Conservation (phyloP, 2,329 filamentous ascomycete genomes). For the Pyrenophora seminiperda region DNA sequence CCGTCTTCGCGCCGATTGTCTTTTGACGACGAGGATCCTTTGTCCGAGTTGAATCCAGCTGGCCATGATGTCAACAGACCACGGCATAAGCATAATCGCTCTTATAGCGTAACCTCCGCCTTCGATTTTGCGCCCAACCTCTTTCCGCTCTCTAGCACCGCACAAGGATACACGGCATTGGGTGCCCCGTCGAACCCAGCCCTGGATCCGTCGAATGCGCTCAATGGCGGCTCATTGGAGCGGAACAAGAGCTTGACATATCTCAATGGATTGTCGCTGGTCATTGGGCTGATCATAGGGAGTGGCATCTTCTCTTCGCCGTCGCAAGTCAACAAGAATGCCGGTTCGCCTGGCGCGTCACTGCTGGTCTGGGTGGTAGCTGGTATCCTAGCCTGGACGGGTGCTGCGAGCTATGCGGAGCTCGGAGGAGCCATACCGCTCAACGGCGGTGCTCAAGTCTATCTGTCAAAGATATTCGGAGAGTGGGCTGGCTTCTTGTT, state of each 20-base stretch:
- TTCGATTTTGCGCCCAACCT: slow-evolving; percentile 96
- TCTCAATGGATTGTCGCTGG: slow-evolving; percentile 86
- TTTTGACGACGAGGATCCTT: slow-evolving; percentile 82
- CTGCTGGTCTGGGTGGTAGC: slow-evolving; percentile 91
- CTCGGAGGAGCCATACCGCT: slow-evolving; percentile 93
- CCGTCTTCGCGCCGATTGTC: slow-evolving; percentile 92
- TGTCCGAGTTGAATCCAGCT: slow-evolving; percentile 62
- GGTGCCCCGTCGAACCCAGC: slow-evolving; percentile 70
- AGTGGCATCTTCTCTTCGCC: slow-evolving; percentile 96
- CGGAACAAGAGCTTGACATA: slow-evolving; percentile 96
- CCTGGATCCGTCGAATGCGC: slow-evolving; percentile 60
- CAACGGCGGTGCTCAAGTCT: slow-evolving; percentile 92
- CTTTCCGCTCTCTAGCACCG: slow-evolving; percentile 88
- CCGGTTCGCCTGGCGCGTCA: slow-evolving; percentile 86
- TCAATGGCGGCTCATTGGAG: slow-evolving; percentile 82
- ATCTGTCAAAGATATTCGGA: slow-evolving; percentile 94
- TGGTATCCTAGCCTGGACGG: slow-evolving; percentile 94
- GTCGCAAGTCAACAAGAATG: slow-evolving; percentile 88
- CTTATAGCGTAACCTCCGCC: slow-evolving; percentile 87
- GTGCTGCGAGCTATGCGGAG: slow-evolving; percentile 92
- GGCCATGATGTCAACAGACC: slow-evolving; percentile 51
- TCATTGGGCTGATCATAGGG: slow-evolving; percentile 92
- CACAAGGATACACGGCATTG: slow-evolving; percentile 77
- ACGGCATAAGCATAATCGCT: slow-evolving; percentile 63
- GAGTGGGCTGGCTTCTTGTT: slow-evolving; percentile 93